Conservation (phyloP, 83 land plant genomes). For the Thuja plicata region DNA sequence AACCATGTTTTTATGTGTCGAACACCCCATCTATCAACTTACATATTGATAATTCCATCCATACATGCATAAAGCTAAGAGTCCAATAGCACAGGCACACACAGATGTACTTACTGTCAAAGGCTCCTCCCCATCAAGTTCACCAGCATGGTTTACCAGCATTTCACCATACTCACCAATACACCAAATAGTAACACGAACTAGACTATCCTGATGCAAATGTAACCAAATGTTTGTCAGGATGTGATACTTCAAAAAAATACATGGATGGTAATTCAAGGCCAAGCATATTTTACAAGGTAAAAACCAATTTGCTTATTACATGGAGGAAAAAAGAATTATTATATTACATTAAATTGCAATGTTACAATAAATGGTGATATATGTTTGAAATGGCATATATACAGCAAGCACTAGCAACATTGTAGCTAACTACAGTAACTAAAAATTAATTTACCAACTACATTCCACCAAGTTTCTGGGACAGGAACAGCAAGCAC, state of each 20-base stretch:
- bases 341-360: background rate
- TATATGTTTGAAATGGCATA: background rate
- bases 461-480: no score
- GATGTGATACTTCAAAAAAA: background rate
- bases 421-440: background rate
- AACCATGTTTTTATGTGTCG: background rate
- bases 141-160: conserved; percentile 78
- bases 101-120: conserved; percentile 66
- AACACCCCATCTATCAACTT: background rate
- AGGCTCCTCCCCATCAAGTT: conserved; percentile 87
- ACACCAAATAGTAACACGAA: conserved; percentile 95
- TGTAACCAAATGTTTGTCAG: background rate
- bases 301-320: background rate
- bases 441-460: background rate
- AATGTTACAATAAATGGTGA: background rate
- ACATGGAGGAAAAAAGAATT: background rate
- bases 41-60: background rate
- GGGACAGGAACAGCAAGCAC: no score
- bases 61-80: background rate
- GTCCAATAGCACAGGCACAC: conserved; percentile 1
- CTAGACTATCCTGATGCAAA: conserved; percentile 78
- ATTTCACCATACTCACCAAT: conserved; percentile 99
- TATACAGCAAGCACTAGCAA: background rate
- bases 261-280: background rate
- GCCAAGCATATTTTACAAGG: background rate